Evolutionary conservation across 225 moss, liverwort and hornwort genomes (phyloP), one percentile per base, ranked within the genome.

Genomic region (Bryoerythrophyllum caledonicum): DNA sequence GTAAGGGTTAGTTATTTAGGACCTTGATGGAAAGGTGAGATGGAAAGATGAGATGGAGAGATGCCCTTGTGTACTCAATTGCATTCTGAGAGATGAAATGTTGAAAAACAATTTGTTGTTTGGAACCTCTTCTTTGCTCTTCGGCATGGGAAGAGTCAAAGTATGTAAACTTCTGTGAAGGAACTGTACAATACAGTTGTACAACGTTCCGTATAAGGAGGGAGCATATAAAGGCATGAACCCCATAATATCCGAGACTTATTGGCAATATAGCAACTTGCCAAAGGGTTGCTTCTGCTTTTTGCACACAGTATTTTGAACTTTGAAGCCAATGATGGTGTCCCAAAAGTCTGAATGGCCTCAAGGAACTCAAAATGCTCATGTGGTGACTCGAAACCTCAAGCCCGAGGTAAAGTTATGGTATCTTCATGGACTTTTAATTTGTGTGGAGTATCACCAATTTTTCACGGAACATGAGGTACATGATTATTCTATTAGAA

Each of bases 351-450:
- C 14, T 14, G 21, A 35, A 68, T 13, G 53, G 35, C n/a, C 23
- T 14, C 8, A 21, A 54, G 52, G 32, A 35, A 8, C 54, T n/a
- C 37, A 55, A 23, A 0, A 2, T 5, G 55, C 54, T 37, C 48
- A 48, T 48, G 55, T 55, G 35, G 55, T 37, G 69, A 70, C 69
- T 55, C 16, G 37, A 69, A 35, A 37, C 37, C 53, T 70, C 24
- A 37, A 23, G 34, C 21, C 4, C 43, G 44, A 28, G 49, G 9
- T 48, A 17, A 48, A 5, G 16, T 48, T 48, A 27, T 17, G 16
- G 20, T 30, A 30, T 7, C 23, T 9, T 69, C 19, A 10, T 27
- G 11, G 2, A 10, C 6, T 41, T 41, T 57, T 13, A 0, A 27
- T 58, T 0, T 12, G 8, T 7, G 32, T 34, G 24, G 2, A 24